Base-by-base conservation (phyloP, 2,329 filamentous ascomycete species). In the Sphaerulina vaccinii region DNA sequence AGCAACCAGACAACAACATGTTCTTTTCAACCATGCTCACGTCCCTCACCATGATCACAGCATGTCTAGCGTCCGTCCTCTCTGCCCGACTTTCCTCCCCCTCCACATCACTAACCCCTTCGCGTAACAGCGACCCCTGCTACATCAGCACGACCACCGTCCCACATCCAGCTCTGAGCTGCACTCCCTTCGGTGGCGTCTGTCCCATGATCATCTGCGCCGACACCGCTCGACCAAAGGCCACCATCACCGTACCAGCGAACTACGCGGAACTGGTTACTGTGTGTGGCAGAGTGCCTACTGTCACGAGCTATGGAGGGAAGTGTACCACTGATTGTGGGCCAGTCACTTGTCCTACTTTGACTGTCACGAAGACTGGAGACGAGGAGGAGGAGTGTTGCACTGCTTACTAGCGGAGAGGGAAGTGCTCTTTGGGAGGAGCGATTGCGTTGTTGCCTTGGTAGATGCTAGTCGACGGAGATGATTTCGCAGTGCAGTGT, bases 341-440 rank as follows among this genome's bases (percentile, higher is more conserved):
- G 10, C 52, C 48, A 5, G 18, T 55, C 9, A 55, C 52, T 24
- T 55, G 52, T 48, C 52, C 52, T 16, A 55, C 49, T 38, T 40
- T 50, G 18, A 54, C 48, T 11, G 52, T 51, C 8, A 49, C 49
- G n/a, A 35, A 48, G 16, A 45, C 36, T 29, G 44, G 23, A 10
- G 39, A 16, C 32, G 19, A 15, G 7, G 24, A 33, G 39, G 40
- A 44, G 49, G 29, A 29, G 35, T 55, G 52, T 40, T 55, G 52
- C 16, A 44, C 38, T 5, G 43, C 33, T 32, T 32, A 32, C n/a
- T 32, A 8, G 8, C n/a, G n/a, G n/a, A n/a, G n/a, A n/a, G n/a
- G n/a, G n/a, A n/a, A n/a, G n/a, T n/a, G n/a, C n/a, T n/a, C n/a
- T n/a, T n/a, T n/a, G n/a, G n/a, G n/a, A n/a, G n/a, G n/a, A n/a